Evolutionary conservation across 257 asterid species (phyloP).

Genomic region (Nicotiana benthamiana): DNA sequence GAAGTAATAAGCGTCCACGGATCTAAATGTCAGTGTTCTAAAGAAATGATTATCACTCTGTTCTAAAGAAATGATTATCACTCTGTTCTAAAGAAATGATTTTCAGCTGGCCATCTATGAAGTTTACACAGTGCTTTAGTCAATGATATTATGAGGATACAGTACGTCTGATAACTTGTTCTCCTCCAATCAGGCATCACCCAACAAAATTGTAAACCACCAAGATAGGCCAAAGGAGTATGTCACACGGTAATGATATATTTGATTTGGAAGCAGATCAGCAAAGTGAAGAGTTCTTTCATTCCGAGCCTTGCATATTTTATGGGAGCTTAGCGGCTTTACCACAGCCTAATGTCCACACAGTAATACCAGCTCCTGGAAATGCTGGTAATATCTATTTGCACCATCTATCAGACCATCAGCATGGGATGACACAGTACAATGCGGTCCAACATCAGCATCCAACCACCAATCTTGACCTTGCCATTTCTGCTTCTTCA

Average conservation of each 20-base stretch:
- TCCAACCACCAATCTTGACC: conserved; percentile 35
- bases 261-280: conserved; percentile 53
- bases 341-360: conserved; percentile 46
- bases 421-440: conserved; percentile 43
- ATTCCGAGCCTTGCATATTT: conserved; percentile 55
- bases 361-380: conserved; percentile 35
- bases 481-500: conserved; percentile 40
- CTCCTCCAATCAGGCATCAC: conserved; percentile 30
- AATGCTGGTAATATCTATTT: conserved; percentile 32
- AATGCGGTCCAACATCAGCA: conserved; percentile 44
- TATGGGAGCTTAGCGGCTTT: conserved; percentile 42
- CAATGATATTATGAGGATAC: not conserved
- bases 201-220: conserved; percentile 3
- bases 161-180: not conserved
- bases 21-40: not conserved
- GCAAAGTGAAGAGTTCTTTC: conserved; percentile 48
- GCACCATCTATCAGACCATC: conserved; percentile 54
- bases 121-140: not conserved
- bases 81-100: not conserved
- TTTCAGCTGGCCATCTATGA: not conserved
- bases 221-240: conserved; percentile 70
- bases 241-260: conserved; percentile 41
- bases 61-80: not conserved
- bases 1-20: not conserved
- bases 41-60: not conserved